A percentile compares a stretch with the other conserved stretches of the same genome.
These are phyloP conservation scores for Emergomyces africanus DNA, from an alignment of 2,329 filamentous ascomycete species.

Conservation along the genomic window DNA sequence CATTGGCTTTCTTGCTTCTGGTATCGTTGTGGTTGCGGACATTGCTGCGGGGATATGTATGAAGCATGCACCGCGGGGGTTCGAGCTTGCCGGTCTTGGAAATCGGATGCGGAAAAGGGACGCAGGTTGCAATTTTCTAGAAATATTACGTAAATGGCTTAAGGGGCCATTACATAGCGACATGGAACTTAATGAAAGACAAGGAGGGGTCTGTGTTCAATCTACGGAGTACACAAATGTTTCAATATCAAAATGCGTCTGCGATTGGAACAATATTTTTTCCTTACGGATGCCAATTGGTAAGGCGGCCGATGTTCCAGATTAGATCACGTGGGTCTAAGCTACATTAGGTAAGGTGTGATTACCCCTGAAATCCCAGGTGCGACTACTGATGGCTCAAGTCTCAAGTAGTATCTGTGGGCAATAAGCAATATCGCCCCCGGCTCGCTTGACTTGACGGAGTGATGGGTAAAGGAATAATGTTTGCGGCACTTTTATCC, in stretches of 20 bases:
- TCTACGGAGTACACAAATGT: background rate
- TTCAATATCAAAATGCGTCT: background rate
- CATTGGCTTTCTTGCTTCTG: constrained; percentile 21
- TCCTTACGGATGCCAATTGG: too few relatives aligned
- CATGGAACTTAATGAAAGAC: background rate
- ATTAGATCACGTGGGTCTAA: background rate
- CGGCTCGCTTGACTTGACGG: background rate
- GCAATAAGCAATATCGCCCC: too few relatives aligned
- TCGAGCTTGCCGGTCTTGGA: too few relatives aligned
- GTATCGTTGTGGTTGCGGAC: background rate
- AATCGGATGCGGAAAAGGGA: background rate
- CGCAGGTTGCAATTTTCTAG: background rate
- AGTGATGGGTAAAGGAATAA: background rate
- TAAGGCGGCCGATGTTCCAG: too few relatives aligned
- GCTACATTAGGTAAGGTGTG: background rate
- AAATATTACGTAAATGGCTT: background rate
- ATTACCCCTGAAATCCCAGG: too few relatives aligned
- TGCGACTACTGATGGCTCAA: background rate
- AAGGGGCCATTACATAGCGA: background rate
- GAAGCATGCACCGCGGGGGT: background rate
- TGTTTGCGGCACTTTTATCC: background rate
- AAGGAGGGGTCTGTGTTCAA: background rate
- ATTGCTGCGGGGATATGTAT: background rate
- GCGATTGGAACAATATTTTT: too few relatives aligned
- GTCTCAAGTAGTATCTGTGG: background rate